Conservation (phyloP, 2,329 filamentous ascomycete genomes). For the Phymatotrichopsis omnivora region DNA sequence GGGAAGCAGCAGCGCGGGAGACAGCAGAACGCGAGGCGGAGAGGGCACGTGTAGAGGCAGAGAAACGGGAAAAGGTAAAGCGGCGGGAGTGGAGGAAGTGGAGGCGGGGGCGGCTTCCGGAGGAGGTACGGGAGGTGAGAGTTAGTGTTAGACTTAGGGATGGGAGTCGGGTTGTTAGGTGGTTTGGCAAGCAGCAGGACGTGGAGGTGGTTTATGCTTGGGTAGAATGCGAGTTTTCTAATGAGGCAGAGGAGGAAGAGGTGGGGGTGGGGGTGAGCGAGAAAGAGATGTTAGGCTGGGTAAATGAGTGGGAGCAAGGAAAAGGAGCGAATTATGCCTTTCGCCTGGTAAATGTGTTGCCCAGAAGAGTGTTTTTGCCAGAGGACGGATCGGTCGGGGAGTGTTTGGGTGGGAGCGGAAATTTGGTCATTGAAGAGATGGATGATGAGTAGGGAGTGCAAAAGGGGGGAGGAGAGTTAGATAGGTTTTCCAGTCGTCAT, state of each 20-base stretch:
- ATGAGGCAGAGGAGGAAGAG: slow-evolving; percentile 34
- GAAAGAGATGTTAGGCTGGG: slow-evolving; percentile 52
- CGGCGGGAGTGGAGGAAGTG: slow-evolving; percentile 65
- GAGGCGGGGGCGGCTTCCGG: slow-evolving; percentile 56
- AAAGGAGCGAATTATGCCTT: too few relatives aligned
- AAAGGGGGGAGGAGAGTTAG: slow-evolving; percentile 37
- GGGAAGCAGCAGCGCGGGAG: slow-evolving; percentile 61
- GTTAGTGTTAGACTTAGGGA: slow-evolving; percentile 52
- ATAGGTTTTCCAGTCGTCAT: too few relatives aligned
- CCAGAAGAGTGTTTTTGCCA: slow-evolving; percentile 67
- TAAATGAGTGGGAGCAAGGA: slow-evolving; percentile 71
- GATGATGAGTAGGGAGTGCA: slow-evolving; percentile 47
- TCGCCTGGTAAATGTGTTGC: slow-evolving; percentile 73
- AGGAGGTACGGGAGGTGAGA: slow-evolving; percentile 53
- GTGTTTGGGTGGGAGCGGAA: slow-evolving; percentile 70
- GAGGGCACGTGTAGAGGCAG: slow-evolving; percentile 38
- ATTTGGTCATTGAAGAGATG: slow-evolving; percentile 73
- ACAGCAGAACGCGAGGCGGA: slow-evolving; percentile 43
- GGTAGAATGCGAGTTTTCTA: slow-evolving; percentile 71
- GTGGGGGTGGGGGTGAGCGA: slow-evolving; percentile 23
- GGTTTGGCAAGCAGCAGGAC: slow-evolving; percentile 57
- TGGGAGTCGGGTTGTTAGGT: slow-evolving; percentile 64
- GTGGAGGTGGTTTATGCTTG: slow-evolving; percentile 92
- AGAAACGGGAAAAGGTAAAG: slow-evolving; percentile 36
- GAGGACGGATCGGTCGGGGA: slow-evolving; percentile 56